Percentiles rank a stretch among this genome's conserved stretches.
These are phyloP conservation scores for Lyophyllum semitale DNA, from an alignment of 768 basidiomycete species.

Conservation along the genomic window DNA sequence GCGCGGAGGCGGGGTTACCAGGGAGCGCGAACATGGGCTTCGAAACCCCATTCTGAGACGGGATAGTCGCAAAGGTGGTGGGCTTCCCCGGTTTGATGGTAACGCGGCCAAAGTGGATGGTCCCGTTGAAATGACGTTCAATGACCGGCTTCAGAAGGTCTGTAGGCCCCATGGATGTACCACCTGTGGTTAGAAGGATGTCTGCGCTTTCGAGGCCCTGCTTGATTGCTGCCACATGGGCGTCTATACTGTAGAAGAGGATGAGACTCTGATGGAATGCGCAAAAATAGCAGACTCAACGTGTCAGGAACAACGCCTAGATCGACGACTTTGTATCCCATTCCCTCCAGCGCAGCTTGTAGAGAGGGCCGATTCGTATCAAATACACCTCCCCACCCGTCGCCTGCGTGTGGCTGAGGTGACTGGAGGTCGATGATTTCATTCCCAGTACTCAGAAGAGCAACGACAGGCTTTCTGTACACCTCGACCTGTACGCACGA, in stretches of 20 bases:
- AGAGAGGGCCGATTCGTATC: constrained; percentile 89
- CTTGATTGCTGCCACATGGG: constrained; percentile 59
- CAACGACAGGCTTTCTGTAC: constrained; percentile 72
- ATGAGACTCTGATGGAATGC: constrained; percentile 2
- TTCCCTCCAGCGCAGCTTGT: constrained; percentile 62
- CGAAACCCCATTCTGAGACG: constrained; percentile 33
- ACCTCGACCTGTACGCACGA: constrained; percentile 57
- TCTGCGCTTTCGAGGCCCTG: constrained; percentile 66
- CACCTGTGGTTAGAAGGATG: constrained; percentile 82
- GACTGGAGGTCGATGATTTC: constrained; percentile 70
- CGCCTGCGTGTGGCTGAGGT: constrained; percentile 28
- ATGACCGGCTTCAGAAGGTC: constrained; percentile 89
- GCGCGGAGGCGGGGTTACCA: constrained; percentile 86
- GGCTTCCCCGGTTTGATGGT: constrained; percentile 86
- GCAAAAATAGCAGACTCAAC: constrained; percentile 37
- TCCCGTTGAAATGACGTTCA: constrained; percentile 74
- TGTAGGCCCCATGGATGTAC: constrained; percentile 89
- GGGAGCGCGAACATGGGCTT: constrained; percentile 85
- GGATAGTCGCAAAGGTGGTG: constrained; percentile 85
- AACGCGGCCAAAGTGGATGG: constrained; percentile 84
- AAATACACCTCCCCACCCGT: constrained; percentile 71
- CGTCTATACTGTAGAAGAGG: constrained; percentile 44
- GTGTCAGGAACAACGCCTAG: constrained; percentile 79
- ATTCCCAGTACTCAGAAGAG: constrained; percentile 84
- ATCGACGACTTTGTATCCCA: constrained; percentile 80